Conservation (phyloP, 176 grass and related monocot species). For the Carex scoparia region DNA sequence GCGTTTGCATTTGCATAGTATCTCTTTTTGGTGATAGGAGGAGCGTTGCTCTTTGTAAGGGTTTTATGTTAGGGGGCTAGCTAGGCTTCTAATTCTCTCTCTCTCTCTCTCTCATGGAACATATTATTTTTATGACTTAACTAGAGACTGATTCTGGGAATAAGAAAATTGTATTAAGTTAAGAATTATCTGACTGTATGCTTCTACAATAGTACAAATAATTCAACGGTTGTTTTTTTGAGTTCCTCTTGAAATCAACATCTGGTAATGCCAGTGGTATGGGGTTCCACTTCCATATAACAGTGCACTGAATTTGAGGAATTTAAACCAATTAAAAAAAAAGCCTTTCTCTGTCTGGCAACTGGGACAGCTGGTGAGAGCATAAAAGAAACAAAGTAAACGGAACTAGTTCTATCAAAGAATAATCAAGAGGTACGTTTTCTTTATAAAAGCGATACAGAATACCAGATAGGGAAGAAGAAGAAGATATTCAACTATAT, state of each 20-base stretch:
- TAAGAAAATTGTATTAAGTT: not conserved
- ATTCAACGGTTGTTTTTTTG: not conserved
- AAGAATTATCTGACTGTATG: not conserved
- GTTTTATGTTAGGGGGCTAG: not conserved
- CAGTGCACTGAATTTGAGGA: slow-evolving; percentile 8
- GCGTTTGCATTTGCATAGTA: not conserved
- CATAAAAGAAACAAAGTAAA: not conserved
- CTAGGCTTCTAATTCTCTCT: not conserved
- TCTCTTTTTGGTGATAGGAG: not conserved
- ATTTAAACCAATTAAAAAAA: not conserved
- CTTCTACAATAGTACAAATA: not conserved
- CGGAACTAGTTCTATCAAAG: slow-evolving; percentile 18
- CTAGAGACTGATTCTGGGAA: too few species aligned
- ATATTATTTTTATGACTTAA: too few species aligned
- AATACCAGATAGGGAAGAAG: not conserved
- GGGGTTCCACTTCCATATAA: slow-evolving; percentile 25
- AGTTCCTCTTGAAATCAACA: not conserved
- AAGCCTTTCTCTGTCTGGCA: not conserved
- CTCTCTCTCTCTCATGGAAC: too few species aligned
- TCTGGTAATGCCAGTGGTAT: not conserved
- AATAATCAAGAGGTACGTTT: slow-evolving; percentile 18
- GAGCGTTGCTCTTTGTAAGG: not conserved
- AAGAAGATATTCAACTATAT: not conserved
- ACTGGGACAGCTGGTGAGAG: not conserved
- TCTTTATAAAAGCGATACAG: slow-evolving; percentile 9